Evolutionary conservation across 225 moss, liverwort and hornwort genomes (phyloP).

Genomic region (Climacium dendroides): DNA sequence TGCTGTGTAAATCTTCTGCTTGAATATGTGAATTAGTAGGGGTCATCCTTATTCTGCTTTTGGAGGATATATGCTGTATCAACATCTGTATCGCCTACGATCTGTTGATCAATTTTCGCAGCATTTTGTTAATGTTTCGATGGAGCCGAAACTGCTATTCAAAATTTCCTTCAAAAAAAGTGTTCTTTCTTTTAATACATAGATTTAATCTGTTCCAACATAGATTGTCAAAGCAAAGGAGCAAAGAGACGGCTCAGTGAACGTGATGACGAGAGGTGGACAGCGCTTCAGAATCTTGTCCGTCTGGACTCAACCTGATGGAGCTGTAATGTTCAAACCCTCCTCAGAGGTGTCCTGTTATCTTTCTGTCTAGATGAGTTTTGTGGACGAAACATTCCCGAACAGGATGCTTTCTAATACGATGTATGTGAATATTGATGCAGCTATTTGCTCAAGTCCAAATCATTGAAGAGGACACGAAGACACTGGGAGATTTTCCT

Average conservation of each 20-base stretch:
- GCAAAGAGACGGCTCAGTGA: slow-evolving; percentile 74
- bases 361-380: not conserved
- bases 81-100: not conserved
- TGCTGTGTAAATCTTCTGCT: not conserved
- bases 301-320: slow-evolving; percentile 79
- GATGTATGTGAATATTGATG: not conserved
- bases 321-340: slow-evolving; percentile 39
- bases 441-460: slow-evolving; percentile 91
- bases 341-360: not conserved
- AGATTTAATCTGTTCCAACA: not conserved
- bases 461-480: slow-evolving; percentile 80
- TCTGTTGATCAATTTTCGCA: not conserved
- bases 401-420: not conserved
- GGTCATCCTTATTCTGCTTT: not conserved
- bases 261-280: slow-evolving; percentile 75
- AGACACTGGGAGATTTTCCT: slow-evolving; percentile 26
- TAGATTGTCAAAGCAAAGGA: slow-evolving; percentile 59
- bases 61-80: not conserved
- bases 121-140: not conserved
- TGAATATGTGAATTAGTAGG: not conserved
- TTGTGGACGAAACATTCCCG: not conserved
- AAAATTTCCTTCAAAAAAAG: too few relatives aligned
- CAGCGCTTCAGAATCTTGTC: slow-evolving; percentile 76
- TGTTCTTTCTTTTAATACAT: not conserved
- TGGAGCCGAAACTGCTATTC: not conserved